Percentiles rank a stretch among this genome's conserved stretches.
Evolutionary conservation across 1,139 yeast genomes (phyloP).

Genomic region (Groenewaldozyma auringiensis): DNA sequence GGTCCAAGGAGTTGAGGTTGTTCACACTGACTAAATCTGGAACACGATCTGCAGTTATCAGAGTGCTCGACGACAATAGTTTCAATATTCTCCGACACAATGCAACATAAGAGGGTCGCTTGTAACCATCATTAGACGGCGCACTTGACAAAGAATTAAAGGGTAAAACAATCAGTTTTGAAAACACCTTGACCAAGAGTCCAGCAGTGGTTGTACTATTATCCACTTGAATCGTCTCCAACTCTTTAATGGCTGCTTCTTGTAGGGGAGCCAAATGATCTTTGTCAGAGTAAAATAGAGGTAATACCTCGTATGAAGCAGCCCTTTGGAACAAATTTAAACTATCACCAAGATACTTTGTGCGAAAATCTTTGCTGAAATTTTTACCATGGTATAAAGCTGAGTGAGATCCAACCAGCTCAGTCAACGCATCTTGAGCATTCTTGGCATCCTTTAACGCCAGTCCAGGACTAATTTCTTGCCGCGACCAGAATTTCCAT

Average conservation of each 20-base stretch:
- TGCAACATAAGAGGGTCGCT: conserved; percentile 62
- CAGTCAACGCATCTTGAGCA: conserved; percentile 24
- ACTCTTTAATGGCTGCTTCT: conserved; percentile 22
- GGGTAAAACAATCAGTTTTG: conserved; percentile 21
- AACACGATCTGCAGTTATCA: not conserved
- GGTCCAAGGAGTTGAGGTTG: conserved; percentile 41
- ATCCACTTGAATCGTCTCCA: conserved; percentile 17
- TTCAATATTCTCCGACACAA: conserved; percentile 47
- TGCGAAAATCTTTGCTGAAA: conserved; percentile 11
- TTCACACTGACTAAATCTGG: conserved; percentile 25
- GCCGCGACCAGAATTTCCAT: conserved; percentile 57
- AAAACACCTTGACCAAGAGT: conserved; percentile 13
- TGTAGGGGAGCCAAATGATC: conserved; percentile 31
- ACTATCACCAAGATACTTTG: conserved; percentile 15
- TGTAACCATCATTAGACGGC: conserved; percentile 21
- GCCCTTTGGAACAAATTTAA: conserved; percentile 19
- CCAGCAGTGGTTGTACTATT: conserved; percentile 13
- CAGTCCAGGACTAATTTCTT: conserved; percentile 33
- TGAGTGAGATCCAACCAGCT: conserved; percentile 24
- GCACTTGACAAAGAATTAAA: conserved; percentile 20
- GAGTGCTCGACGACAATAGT: conserved; percentile 26
- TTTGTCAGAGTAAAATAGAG: conserved; percentile 28
- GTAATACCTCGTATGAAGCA: conserved; percentile 23
- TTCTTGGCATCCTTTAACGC: conserved; percentile 19
- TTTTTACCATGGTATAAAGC: conserved; percentile 16